Base-by-base conservation (phyloP, 495 filamentous ascomycete genomes). In the Penicillium flavigenum region DNA sequence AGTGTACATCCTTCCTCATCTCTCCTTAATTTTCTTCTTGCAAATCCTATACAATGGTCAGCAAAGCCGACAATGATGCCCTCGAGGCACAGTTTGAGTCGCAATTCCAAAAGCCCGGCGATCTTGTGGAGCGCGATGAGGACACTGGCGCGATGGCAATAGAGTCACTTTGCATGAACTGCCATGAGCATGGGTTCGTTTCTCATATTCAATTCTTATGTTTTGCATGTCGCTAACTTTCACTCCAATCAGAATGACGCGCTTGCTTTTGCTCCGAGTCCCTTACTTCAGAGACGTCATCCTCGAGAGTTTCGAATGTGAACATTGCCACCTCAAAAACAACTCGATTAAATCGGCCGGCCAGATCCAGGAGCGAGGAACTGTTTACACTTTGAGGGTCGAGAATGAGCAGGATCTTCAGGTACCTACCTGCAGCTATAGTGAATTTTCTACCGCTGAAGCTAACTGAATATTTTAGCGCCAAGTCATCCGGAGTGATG, bases 221-320 rank as follows among this genome's bases (percentile, higher is more conserved):
- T 41, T 26, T 17, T 48, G 20, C 12, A 62, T 45, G 38, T 48
- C 32, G 17, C 54, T 63, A 41, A 63, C 42, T 19, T 58, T 1
- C 16, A 22, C 29, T 46, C n/a, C 22, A 7, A 29, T 41, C 9
- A 50, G 94, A 72, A 85, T 72, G 0, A 98, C 94, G 10, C 84
- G 89, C 47, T 80, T 98, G 24, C 80, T 98, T 22, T 83, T 98
- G 39, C 92, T 93, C 45, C 84, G 86, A 47, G 96, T 99, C 20
- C 95, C 94, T 20, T 97, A 86, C 78, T 98, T 99, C 81, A 89
- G 90, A 67, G 94, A 99, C 69, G 84, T 98, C 57, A 90, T 99
- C 59, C 82, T 99, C 61, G 96, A 96, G 84, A 96, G 92, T 46
- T 99, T 99, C 77, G 83, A 83, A 58, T 99, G 94, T 75, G 82